These are phyloP conservation scores for Candida tetrigidarum DNA, from an alignment of 1,139 yeast genomes.

Conservation along the genomic window DNA sequence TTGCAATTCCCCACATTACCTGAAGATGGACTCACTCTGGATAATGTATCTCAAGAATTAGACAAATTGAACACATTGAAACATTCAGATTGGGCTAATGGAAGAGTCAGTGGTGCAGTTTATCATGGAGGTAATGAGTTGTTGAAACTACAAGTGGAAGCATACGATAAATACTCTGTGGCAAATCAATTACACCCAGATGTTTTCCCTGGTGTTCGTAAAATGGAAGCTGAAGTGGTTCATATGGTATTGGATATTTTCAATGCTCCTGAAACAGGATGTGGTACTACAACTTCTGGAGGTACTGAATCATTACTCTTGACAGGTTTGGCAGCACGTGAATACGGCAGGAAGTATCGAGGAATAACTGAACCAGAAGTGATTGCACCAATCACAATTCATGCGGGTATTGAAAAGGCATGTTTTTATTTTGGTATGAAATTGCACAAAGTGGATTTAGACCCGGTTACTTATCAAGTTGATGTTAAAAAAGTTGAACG, in stretches of 20 bases:
- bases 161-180: slow-evolving; percentile 77
- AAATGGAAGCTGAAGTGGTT: slow-evolving; percentile 96
- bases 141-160: slow-evolving; percentile 71
- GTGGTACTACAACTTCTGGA: slow-evolving; percentile 96
- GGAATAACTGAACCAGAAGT: slow-evolving; percentile 83
- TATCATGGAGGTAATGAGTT: slow-evolving; percentile 91
- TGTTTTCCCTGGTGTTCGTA: slow-evolving; percentile 94
- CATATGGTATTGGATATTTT: slow-evolving; percentile 84
- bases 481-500: slow-evolving; percentile 64
- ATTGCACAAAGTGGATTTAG: slow-evolving; percentile 78
- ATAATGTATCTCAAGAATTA: slow-evolving; percentile 50
- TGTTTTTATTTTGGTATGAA: slow-evolving; percentile 89
- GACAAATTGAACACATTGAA: slow-evolving; percentile 52
- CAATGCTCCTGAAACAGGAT: slow-evolving; percentile 72
- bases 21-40: slow-evolving; percentile 52
- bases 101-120: slow-evolving; percentile 93
- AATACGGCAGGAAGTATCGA: slow-evolving; percentile 55
- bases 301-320: slow-evolving; percentile 92
- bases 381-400: slow-evolving; percentile 86
- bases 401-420: slow-evolving; percentile 96
- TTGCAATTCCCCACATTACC: slow-evolving; percentile 61
- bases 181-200: slow-evolving; percentile 98
- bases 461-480: slow-evolving; percentile 69
- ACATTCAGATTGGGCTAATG: slow-evolving; percentile 81
- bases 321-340: slow-evolving; percentile 87